These are phyloP conservation scores for Arthrobotrys entomopaga DNA, from an alignment of 2,329 filamentous ascomycete species.

Conservation along the genomic window DNA sequence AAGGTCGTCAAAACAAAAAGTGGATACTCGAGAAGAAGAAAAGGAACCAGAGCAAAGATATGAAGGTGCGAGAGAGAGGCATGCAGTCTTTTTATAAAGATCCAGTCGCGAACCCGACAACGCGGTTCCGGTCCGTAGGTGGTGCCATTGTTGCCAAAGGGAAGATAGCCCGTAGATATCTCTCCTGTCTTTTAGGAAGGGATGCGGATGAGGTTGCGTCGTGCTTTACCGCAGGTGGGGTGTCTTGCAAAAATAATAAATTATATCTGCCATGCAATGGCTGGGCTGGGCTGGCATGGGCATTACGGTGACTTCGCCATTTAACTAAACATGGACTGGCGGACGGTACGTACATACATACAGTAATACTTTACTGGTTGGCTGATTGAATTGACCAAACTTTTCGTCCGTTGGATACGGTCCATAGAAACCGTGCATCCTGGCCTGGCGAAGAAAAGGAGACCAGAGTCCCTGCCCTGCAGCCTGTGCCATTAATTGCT, in stretches of 20 bases:
- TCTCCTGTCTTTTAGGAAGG: slow-evolving; percentile 54
- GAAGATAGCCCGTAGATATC: slow-evolving; percentile 55
- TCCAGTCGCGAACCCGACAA: slow-evolving; percentile 52
- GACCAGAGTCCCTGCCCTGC: slow-evolving; percentile 43
- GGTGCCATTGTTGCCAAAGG: slow-evolving; percentile 55
- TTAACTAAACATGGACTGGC: slow-evolving; percentile 51
- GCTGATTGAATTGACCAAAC: slow-evolving; percentile 42
- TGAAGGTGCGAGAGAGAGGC: slow-evolving; percentile 45
- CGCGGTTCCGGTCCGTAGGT: slow-evolving; percentile 55
- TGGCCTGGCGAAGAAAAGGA: slow-evolving; percentile 24
- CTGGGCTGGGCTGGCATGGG: slow-evolving; percentile 19
- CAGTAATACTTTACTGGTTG: too few species aligned
- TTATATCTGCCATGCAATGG: slow-evolving; percentile 55
- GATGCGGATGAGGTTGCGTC: slow-evolving; percentile 55
- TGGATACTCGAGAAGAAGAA: slow-evolving; percentile 41
- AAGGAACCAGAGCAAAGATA: slow-evolving; percentile 19
- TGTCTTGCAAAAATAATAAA: slow-evolving; percentile 55
- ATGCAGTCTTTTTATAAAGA: slow-evolving; percentile 54
- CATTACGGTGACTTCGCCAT: slow-evolving; percentile 55
- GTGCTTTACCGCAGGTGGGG: slow-evolving; percentile 55
- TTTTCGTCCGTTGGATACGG: slow-evolving; percentile 47
- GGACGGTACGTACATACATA: too few species aligned
- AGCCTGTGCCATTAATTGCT: slow-evolving; percentile 38
- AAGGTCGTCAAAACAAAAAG: slow-evolving; percentile 13
- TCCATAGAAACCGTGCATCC: slow-evolving; percentile 46